A percentile compares a stretch with the other conserved stretches of the same genome.
Conservation (phyloP, 1,284 basidiomycete genomes). For the Austroboletus niveus region DNA sequence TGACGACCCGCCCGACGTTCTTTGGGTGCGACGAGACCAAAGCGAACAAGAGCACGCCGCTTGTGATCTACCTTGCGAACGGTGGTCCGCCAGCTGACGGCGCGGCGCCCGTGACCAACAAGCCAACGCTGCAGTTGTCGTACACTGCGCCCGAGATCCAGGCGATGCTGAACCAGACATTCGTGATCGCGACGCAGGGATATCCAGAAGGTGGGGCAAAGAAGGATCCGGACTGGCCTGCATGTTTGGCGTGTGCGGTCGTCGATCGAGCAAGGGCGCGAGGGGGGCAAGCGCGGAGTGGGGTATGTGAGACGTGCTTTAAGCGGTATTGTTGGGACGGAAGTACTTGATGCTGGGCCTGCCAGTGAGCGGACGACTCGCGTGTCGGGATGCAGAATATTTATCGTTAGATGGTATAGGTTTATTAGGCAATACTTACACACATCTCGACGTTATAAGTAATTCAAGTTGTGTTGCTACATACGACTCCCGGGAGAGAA, state of each 20-base stretch:
- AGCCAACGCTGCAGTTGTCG: slow-evolving; percentile 33
- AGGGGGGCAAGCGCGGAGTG: slow-evolving; percentile 29
- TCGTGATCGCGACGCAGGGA: slow-evolving; percentile 42
- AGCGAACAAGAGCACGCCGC: slow-evolving; percentile 26
- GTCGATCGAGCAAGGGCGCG: slow-evolving; percentile 39
- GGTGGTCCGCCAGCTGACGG: slow-evolving; percentile 43
- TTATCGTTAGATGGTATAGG: too few relatives aligned
- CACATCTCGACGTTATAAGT: too few relatives aligned
- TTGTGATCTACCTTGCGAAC: slow-evolving; percentile 43
- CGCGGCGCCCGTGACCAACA: slow-evolving; percentile 41
- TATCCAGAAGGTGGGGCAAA: slow-evolving; percentile 16
- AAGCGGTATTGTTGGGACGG: slow-evolving; percentile 41
- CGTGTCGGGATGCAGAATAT: too few relatives aligned
- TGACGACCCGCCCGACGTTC: slow-evolving; percentile 42
- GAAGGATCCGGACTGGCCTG: slow-evolving; percentile 40
- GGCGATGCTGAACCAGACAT: slow-evolving; percentile 42
- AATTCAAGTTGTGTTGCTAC: slow-evolving; percentile 2
- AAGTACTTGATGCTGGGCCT: not conserved
- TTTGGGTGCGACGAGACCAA: slow-evolving; percentile 40
- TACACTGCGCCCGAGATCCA: slow-evolving; percentile 35
- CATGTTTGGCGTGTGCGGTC: slow-evolving; percentile 45
- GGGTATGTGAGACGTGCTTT: slow-evolving; percentile 41
- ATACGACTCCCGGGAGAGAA: not conserved
- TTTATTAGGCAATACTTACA: too few relatives aligned
- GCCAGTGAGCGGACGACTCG: too few relatives aligned